A percentile compares a stretch with the other conserved stretches of the same genome.
phyloP scores from a whole-genome alignment of 2,329 filamentous ascomycete species.

The Phaeophleospora eucalypticola region DNA sequence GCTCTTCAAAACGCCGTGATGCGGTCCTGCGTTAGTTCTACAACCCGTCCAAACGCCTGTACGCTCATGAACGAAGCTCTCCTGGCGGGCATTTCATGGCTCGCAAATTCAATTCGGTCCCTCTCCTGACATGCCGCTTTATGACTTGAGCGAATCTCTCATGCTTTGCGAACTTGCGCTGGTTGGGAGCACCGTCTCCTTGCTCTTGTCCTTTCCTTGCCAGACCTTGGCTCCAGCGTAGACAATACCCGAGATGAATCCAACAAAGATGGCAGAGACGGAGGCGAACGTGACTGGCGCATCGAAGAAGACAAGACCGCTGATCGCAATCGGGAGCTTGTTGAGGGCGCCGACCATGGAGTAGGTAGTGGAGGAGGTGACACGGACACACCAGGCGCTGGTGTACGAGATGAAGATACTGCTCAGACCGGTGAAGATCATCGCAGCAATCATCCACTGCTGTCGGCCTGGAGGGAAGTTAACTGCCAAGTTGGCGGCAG shows the following conservation, averaged over 20 bases:
- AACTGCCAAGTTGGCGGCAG: constrained; percentile 69
- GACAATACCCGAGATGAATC: constrained; percentile 87
- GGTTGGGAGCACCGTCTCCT: constrained; percentile 58
- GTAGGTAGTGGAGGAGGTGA: constrained; percentile 96
- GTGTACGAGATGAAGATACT: constrained; percentile 99
- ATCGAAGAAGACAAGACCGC: constrained; percentile 90
- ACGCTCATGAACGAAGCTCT: background rate
- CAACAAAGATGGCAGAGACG: constrained; percentile 84
- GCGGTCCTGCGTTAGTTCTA: background rate
- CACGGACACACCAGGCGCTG: constrained; percentile 96
- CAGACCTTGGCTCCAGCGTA: constrained; percentile 84
- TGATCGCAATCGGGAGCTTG: constrained; percentile 93
- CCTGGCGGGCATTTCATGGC: background rate
- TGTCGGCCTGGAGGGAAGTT: constrained; percentile 90
- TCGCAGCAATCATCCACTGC: constrained; percentile 68
- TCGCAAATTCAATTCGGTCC: too few species aligned
- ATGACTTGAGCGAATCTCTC: constrained; percentile 76
- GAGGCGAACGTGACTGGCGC: constrained; percentile 89
- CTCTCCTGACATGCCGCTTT: background rate
- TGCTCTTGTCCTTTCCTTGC: constrained; percentile 58
- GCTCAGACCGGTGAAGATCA: constrained; percentile 89
- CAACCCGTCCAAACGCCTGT: background rate
- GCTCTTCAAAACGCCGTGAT: background rate
- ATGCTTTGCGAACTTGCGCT: constrained; percentile 90
- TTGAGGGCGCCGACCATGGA: constrained; percentile 98